Percentiles rank a stretch among this genome's conserved stretches.
phyloP scores from a whole-genome alignment of 192 early-diverging fungal genomes.

The Umbelopsis vinacea region DNA sequence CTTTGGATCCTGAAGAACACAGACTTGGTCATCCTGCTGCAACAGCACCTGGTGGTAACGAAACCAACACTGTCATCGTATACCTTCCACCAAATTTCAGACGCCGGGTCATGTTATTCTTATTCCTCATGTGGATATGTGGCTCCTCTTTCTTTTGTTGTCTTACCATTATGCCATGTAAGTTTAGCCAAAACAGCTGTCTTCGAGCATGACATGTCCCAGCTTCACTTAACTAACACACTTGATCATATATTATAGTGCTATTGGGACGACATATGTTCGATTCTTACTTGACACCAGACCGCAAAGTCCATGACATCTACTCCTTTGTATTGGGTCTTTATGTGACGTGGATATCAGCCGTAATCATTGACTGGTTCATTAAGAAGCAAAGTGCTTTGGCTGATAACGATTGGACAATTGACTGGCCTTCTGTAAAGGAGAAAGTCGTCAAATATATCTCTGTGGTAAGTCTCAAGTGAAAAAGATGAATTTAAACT shows the following conservation, averaged over 20 bases:
- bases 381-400: constrained; percentile 23
- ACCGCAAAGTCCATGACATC: constrained; percentile 74
- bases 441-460: not conserved
- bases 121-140: constrained; percentile 57
- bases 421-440: not conserved
- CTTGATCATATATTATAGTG: constrained; percentile 47
- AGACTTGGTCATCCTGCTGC: constrained; percentile 59
- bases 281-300: constrained; percentile 41
- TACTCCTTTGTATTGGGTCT: constrained; percentile 76
- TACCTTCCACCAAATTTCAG: constrained; percentile 79
- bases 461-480: constrained; percentile 1
- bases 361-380: constrained; percentile 40
- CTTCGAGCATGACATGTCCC: not conserved
- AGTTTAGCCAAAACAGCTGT: constrained; percentile 14
- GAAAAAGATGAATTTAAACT: no score
- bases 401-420: constrained; percentile 6
- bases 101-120: constrained; percentile 54
- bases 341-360: constrained; percentile 53
- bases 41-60: constrained; percentile 8
- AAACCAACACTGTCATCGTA: constrained; percentile 67
- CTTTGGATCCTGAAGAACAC: constrained; percentile 62
- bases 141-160: constrained; percentile 53
- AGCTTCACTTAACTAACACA: not conserved
- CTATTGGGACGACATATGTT: constrained; percentile 60
- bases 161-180: constrained; percentile 48